Percentiles rank a stretch among this genome's conserved stretches.
Evolutionary conservation across 2,329 filamentous ascomycete genomes (phyloP).

Genomic region (Chrysoporthe puriensis): DNA sequence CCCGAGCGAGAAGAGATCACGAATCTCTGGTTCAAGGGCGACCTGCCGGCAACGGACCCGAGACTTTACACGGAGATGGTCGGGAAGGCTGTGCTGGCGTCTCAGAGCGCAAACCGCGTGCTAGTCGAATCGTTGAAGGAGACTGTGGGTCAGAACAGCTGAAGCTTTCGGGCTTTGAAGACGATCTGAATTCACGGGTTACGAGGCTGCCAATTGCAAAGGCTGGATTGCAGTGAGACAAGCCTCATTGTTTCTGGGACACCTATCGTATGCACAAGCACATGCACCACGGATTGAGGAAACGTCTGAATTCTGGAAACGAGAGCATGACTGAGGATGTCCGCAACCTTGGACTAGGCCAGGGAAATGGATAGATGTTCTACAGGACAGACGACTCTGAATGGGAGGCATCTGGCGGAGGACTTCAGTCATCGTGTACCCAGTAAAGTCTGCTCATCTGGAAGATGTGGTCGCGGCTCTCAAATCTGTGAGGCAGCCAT

Average conservation of each 20-base stretch:
- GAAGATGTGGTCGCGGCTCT: not conserved
- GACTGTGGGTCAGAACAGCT: slow-evolving; percentile 33
- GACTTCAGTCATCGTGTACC: not conserved
- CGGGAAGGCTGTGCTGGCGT: slow-evolving; percentile 46
- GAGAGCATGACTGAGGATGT: not conserved
- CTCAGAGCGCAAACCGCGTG: slow-evolving; percentile 47
- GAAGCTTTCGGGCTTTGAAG: slow-evolving; percentile 1
- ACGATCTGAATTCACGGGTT: not conserved
- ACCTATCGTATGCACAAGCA: not conserved
- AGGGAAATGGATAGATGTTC: not conserved
- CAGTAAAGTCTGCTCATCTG: not conserved
- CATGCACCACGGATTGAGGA: not conserved
- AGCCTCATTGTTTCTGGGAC: not conserved
- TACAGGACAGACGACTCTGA: not conserved
- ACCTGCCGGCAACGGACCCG: slow-evolving; percentile 49
- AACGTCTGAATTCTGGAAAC: not conserved
- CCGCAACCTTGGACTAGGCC: not conserved
- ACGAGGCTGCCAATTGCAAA: not conserved
- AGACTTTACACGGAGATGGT: slow-evolving; percentile 46
- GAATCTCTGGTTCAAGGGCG: slow-evolving; percentile 90
- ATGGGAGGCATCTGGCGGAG: not conserved
- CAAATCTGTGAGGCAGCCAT: not conserved
- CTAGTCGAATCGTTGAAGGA: slow-evolving; percentile 46
- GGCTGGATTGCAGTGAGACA: not conserved
- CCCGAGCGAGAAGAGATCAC: slow-evolving; percentile 88